Conservation (phyloP, 768 basidiomycete genomes). For the Boletus reticuloceps region DNA sequence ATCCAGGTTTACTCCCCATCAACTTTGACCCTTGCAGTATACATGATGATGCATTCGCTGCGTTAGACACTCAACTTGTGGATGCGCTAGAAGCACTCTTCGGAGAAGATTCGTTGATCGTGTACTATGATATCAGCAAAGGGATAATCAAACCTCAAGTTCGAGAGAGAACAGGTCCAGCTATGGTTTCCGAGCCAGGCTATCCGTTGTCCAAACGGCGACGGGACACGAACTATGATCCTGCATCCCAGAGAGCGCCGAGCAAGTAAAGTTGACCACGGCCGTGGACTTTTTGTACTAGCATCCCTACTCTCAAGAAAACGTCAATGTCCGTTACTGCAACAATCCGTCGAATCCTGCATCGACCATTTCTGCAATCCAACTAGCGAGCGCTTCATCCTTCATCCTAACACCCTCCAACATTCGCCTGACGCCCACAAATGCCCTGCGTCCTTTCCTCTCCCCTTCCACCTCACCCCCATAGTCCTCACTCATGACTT, state of each 20-base stretch:
- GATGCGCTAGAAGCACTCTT: too few species aligned
- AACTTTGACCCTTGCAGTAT: too few species aligned
- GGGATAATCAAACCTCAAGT: slow-evolving; percentile 75
- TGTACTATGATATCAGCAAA: slow-evolving; percentile 78
- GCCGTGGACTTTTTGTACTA: slow-evolving; percentile 1
- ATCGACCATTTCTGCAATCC: slow-evolving; percentile 62
- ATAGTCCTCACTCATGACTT: slow-evolving; percentile 38
- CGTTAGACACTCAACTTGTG: too few species aligned
- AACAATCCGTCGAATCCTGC: slow-evolving; percentile 38
- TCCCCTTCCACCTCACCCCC: slow-evolving; percentile 63
- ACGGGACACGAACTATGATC: too few species aligned
- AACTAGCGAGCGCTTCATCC: slow-evolving; percentile 58
- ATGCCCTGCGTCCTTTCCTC: slow-evolving; percentile 68
- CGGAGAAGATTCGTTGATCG: slow-evolving; percentile 79
- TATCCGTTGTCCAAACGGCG: too few species aligned
- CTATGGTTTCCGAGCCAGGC: too few species aligned
- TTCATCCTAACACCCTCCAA: slow-evolving; percentile 64
- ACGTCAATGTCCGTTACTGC: slow-evolving; percentile 13
- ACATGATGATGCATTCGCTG: too few species aligned
- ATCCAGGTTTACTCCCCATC: too few species aligned
- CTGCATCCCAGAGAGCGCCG: neutral
- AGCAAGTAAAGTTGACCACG: neutral
- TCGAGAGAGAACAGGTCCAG: slow-evolving; percentile 27
- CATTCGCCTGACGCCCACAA: slow-evolving; percentile 54
- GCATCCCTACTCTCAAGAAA: neutral